Evolutionary conservation across 2,329 filamentous ascomycete genomes (phyloP).

Genomic region (Diaporthe nobilis): DNA sequence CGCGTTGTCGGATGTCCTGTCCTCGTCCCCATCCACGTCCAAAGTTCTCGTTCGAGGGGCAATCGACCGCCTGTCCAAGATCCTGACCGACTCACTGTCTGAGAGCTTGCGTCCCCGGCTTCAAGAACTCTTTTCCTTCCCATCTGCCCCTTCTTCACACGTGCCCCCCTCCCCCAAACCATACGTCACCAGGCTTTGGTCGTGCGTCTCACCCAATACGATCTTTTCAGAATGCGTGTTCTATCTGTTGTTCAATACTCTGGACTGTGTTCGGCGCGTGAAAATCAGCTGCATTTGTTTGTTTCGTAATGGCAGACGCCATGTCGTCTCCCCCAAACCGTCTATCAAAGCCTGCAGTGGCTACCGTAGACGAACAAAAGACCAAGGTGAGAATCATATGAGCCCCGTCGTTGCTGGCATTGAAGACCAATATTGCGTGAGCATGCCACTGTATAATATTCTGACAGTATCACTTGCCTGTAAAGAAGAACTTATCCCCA

Average conservation of each 20-base stretch:
- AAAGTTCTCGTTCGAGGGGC: neutral
- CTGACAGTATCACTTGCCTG: neutral
- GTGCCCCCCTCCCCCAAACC: neutral
- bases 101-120: neutral
- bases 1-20: neutral
- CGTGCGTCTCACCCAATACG: neutral
- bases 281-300: neutral
- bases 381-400: slow-evolving; percentile 11
- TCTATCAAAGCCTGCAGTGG: neutral
- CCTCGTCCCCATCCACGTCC: neutral
- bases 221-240: slow-evolving; percentile 6
- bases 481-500: neutral
- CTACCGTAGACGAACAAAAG: neutral
- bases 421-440: neutral
- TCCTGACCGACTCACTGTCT: neutral
- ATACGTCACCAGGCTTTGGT: neutral
- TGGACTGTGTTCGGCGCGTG: neutral
- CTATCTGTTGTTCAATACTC: neutral
- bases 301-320: neutral
- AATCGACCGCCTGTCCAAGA: neutral
- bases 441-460: neutral
- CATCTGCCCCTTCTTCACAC: neutral
- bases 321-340: neutral
- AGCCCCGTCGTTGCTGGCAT: neutral
- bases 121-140: neutral